Evolutionary conservation across 441 rosid genomes (phyloP).

Genomic region (Hura crepitans): DNA sequence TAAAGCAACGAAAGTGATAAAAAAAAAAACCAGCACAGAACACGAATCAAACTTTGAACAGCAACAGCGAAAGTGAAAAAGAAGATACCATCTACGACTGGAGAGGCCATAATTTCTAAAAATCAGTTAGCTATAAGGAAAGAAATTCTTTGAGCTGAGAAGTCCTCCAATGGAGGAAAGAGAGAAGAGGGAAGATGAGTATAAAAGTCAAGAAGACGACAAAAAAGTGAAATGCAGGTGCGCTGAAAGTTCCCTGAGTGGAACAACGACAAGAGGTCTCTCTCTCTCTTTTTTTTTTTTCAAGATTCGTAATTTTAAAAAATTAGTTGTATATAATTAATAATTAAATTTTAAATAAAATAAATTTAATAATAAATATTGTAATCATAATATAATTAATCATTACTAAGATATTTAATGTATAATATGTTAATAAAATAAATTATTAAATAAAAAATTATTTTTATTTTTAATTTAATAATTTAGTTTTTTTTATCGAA

Average conservation of each 20-base stretch:
- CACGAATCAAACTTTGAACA: background rate
- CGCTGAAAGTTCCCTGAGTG: background rate
- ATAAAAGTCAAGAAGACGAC: background rate
- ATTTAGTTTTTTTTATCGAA: too few relatives aligned
- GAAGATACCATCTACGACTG: constrained; percentile 29
- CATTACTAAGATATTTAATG: too few relatives aligned
- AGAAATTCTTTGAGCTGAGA: background rate
- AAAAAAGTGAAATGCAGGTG: constrained; percentile 6
- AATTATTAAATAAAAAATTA: too few relatives aligned
- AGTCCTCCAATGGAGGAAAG: constrained; percentile 9
- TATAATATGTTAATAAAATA: too few relatives aligned
- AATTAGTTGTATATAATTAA: too few relatives aligned
- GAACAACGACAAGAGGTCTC: background rate
- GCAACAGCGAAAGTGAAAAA: background rate
- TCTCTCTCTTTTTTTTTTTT: background rate
- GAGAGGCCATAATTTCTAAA: constrained; percentile 29
- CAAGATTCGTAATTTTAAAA: too few relatives aligned
- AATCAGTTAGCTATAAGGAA: background rate
- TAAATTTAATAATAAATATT: too few relatives aligned
- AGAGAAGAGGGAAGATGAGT: background rate
- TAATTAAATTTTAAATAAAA: too few relatives aligned
- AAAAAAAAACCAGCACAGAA: background rate
- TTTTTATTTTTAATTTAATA: too few relatives aligned
- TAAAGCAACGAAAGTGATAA: background rate
- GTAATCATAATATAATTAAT: too few relatives aligned